Evolutionary conservation across 306 rosid species (phyloP), one percentile per base, ranked within the genome.

Genomic region (Pyrus betulifolia): DNA sequence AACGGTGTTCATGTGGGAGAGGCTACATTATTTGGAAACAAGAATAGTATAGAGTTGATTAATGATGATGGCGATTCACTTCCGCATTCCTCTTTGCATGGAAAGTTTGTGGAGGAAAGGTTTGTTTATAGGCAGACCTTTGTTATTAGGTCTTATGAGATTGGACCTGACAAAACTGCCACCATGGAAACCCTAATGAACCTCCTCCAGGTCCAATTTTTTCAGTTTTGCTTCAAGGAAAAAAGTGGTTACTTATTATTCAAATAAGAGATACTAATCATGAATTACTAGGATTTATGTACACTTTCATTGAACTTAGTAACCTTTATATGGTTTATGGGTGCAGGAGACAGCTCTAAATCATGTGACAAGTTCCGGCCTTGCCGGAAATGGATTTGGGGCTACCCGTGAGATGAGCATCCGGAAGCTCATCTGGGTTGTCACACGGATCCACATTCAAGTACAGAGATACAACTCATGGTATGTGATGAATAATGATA

Each of bases 371-470:
- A 52, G 93, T 79, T 94, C 95, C 8, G 98, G 96, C 75, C 87
- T 94, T 4, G 91, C 93, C 0, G 97, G 98, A 33, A 81, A 86
- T 33, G 98, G 93, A 8, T 94, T 94, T 42, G 97, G 98, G 23
- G 89, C 95, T 2, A 94, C 98, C 1, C 86, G 92, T 1, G 92
- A 94, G 83, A 94, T 94, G 98, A 90, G 93, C 87, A 71, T 87
- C 75, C 79, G 98, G 58, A 89, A 85, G 70, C 95, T 94, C 57
- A 94, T 94, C 31, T 94, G 97, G 97, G 98, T 94, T 2, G 97
- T 92, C 58, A 94, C 97, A 35, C 90, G 96, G 0, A 83, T 94
- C 68, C 97, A 92, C 42, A 85, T 94, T 82, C 98, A 92, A 88
- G 98, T 94, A 14, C 88, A 90, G 69, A 90, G 93, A 89, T 92